Conservation (phyloP, 306 rosid species). For the Herpetospermum pedunculosum region DNA sequence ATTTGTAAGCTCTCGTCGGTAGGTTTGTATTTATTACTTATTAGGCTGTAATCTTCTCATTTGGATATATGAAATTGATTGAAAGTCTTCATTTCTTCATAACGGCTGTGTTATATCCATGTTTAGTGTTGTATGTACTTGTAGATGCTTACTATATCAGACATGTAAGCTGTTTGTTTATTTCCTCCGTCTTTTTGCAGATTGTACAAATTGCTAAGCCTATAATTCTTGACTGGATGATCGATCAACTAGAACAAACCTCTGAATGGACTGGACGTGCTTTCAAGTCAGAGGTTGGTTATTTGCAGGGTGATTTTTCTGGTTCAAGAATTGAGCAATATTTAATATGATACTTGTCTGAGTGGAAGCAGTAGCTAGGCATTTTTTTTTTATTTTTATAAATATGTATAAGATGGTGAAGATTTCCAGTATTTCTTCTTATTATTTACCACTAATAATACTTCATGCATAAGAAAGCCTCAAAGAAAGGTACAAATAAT, state of each 20-base stretch:
- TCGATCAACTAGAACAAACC: conserved; percentile 33
- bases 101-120: background rate
- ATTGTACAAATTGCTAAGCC: conserved; percentile 45
- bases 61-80: background rate
- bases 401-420: background rate
- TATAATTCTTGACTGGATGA: conserved; percentile 49
- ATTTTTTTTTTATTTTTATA: too few species aligned
- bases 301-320: background rate
- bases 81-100: background rate
- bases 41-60: background rate
- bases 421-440: background rate
- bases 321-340: background rate
- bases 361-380: background rate
- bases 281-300: conserved; percentile 45
- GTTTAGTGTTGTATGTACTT: background rate
- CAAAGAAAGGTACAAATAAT: background rate
- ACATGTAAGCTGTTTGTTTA: background rate
- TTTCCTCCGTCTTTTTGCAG: conserved; percentile 20
- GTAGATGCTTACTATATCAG: background rate
- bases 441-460: background rate
- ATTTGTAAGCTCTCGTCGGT: background rate
- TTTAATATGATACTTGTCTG: background rate
- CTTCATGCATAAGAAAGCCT: background rate
- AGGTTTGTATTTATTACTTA: background rate
- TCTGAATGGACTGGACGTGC: conserved; percentile 51